Percentiles rank a stretch among this genome's conserved stretches.
Evolutionary conservation across 345 rosid genomes (phyloP).

Genomic region (Physaria fendleri): DNA sequence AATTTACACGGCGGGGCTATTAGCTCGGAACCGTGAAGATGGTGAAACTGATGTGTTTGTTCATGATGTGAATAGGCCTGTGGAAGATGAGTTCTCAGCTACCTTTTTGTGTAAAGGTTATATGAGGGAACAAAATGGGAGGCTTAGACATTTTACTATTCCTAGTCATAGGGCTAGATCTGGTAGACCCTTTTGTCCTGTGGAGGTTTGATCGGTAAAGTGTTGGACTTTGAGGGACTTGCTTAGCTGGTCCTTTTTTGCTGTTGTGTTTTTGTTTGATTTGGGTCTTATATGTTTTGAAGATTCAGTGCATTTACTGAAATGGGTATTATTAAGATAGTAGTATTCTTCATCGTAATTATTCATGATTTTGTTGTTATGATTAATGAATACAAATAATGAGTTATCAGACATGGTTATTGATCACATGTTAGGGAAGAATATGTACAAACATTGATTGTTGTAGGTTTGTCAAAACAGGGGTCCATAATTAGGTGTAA

Average conservation of each 20-base stretch:
- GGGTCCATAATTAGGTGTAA: too few species aligned
- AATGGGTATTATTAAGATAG: neutral
- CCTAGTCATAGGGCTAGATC: conserved; percentile 59
- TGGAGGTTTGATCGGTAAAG: conserved; percentile 16
- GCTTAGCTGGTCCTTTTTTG: neutral
- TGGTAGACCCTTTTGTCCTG: conserved; percentile 64
- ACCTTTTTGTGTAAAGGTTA: conserved; percentile 73
- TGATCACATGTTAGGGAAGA: neutral
- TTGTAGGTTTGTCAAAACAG: too few species aligned
- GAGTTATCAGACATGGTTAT: neutral
- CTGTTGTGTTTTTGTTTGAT: too few species aligned
- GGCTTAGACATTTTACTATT: conserved; percentile 71
- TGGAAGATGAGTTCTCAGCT: conserved; percentile 70
- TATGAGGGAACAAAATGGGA: conserved; percentile 65
- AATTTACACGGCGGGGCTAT: conserved; percentile 76
- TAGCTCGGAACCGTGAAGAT: conserved; percentile 64
- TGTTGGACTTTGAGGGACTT: neutral
- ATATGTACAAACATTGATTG: too few species aligned
- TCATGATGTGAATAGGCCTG: conserved; percentile 75
- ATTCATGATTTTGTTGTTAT: neutral
- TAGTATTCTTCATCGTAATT: conserved; percentile 5
- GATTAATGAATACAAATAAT: neutral
- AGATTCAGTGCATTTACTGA: conserved; percentile 19
- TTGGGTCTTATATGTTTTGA: neutral
- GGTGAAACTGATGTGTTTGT: conserved; percentile 86